These are phyloP conservation scores for Blastobotrys malaysiensis DNA, from an alignment of 1,139 yeast genomes.

Conservation along the genomic window DNA sequence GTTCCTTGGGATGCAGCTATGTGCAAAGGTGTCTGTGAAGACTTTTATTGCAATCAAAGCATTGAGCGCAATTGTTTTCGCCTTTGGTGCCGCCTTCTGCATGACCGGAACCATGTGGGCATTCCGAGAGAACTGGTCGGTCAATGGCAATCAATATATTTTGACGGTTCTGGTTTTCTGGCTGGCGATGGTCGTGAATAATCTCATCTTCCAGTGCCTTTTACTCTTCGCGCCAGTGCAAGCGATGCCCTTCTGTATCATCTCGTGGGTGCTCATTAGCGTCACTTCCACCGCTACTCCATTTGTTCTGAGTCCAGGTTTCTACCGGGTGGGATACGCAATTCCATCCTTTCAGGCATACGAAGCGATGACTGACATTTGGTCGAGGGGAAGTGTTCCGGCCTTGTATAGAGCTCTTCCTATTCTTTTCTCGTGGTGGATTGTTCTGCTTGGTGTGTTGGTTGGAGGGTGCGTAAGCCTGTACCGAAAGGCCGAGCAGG, in stretches of 20 bases:
- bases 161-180: constrained; percentile 17
- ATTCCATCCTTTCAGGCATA: constrained; percentile 30
- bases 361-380: neutral
- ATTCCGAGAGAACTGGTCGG: constrained; percentile 17
- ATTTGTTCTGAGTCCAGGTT: constrained; percentile 13
- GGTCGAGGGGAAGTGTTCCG: neutral
- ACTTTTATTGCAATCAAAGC: neutral
- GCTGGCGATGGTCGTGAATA: constrained; percentile 10
- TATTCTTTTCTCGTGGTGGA: constrained; percentile 2
- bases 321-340: constrained; percentile 15
- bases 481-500: neutral
- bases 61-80: neutral
- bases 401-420: neutral
- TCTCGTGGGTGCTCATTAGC: constrained; percentile 16
- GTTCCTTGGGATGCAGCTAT: no score
- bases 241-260: constrained; percentile 11
- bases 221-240: constrained; percentile 13
- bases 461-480: neutral
- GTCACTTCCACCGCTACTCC: constrained; percentile 14
- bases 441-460: neutral
- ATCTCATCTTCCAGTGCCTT: constrained; percentile 7
- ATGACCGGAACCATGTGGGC: constrained; percentile 17
- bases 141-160: constrained; percentile 19
- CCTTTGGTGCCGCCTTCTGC: constrained; percentile 11
- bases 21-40: neutral